Evolutionary conservation across 2,329 filamentous ascomycete genomes (phyloP).

Genomic region (Fusarium haematococcum): DNA sequence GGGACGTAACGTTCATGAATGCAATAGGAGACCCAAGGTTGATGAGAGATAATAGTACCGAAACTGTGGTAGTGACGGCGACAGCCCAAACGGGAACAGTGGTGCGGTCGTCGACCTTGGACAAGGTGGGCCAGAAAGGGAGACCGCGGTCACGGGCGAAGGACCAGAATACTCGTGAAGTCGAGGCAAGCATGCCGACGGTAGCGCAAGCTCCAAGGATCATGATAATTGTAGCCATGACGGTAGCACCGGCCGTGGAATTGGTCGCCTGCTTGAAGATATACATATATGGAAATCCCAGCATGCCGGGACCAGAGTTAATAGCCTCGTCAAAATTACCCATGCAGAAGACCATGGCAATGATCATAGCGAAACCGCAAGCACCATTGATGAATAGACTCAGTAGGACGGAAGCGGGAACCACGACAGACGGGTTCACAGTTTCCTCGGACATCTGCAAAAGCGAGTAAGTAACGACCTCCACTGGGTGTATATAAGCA

Average conservation of each 20-base stretch:
- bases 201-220: constrained; percentile 61
- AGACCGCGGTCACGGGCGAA: constrained; percentile 55
- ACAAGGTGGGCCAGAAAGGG: constrained; percentile 46
- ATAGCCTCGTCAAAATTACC: constrained; percentile 59
- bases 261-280: constrained; percentile 65
- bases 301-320: constrained; percentile 55
- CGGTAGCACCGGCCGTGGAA: constrained; percentile 59
- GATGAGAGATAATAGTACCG: constrained; percentile 47
- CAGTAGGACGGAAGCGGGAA: constrained; percentile 63
- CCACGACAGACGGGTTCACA: constrained; percentile 59
- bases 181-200: constrained; percentile 66
- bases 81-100: constrained; percentile 46
- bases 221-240: constrained; percentile 63
- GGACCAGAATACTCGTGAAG: constrained; percentile 68
- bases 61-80: constrained; percentile 40
- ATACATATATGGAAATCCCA: constrained; percentile 67
- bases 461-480: neutral
- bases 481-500: neutral
- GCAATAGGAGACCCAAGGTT: constrained; percentile 48
- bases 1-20: constrained; percentile 46
- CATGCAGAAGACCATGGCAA: constrained; percentile 66
- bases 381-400: constrained; percentile 62
- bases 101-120: constrained; percentile 42
- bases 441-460: constrained; percentile 59
- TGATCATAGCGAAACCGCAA: constrained; percentile 66